phyloP scores from a whole-genome alignment of 2,329 filamentous ascomycete species.

The Hawksworthiomyces lignivorus region DNA sequence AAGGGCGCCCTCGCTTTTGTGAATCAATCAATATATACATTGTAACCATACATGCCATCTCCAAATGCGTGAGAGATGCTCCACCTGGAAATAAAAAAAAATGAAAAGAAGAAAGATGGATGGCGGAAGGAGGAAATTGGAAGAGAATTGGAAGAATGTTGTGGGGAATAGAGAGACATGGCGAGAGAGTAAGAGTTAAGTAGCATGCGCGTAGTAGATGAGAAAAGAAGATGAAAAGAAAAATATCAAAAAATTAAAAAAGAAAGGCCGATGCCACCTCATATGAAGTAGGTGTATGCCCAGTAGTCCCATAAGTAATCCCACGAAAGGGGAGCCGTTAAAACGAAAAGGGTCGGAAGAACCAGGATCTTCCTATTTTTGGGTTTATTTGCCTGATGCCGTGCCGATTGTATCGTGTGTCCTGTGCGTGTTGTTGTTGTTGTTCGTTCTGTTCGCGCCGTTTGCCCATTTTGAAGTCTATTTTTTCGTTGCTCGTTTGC shows the following conservation, averaged over 20 bases:
- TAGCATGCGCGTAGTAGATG: no score
- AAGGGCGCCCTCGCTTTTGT: no score
- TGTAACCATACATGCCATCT: no score
- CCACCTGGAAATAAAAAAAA: no score
- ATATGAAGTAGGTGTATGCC: conserved; percentile 4
- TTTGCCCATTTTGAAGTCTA: not conserved
- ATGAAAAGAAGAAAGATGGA: no score
- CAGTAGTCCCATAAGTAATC: conserved; percentile 11
- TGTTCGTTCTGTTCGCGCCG: not conserved
- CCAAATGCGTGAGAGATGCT: no score
- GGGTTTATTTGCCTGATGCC: not conserved
- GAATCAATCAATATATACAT: no score
- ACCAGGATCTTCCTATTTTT: conserved; percentile 1
- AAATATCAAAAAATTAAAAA: not conserved
- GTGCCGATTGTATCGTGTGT: no score
- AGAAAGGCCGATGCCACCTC: not conserved
- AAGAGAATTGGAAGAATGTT: no score
- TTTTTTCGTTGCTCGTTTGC: not conserved
- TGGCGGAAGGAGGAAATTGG: no score
- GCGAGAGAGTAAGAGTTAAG: no score
- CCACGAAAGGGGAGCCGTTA: conserved; percentile 12
- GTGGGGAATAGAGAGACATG: no score
- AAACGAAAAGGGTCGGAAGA: conserved; percentile 5
- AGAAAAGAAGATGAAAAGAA: not conserved
- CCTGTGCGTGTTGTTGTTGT: not conserved